Conservation (phyloP, 345 rosid genomes). For the Zanthoxylum bungeanum region DNA sequence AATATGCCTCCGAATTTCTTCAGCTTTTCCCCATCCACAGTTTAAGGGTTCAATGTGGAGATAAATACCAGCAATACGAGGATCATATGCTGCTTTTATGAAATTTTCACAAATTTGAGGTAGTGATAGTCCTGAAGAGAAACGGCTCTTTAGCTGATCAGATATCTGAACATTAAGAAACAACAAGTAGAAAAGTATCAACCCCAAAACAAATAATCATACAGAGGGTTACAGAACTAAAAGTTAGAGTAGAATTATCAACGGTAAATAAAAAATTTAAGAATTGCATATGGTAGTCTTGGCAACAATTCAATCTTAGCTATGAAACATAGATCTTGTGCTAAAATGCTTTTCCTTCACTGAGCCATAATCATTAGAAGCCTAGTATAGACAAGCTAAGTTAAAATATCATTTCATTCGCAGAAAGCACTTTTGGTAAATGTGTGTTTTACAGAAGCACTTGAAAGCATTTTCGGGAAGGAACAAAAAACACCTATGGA, state of each 20-base stretch:
- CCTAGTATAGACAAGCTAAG: background rate
- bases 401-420: background rate
- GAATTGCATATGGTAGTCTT: background rate
- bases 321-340: background rate
- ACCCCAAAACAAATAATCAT: background rate
- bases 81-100: slow-evolving; percentile 86
- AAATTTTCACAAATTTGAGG: slow-evolving; percentile 91
- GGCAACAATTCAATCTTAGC: background rate
- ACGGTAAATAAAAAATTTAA: background rate
- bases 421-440: background rate
- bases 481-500: background rate
- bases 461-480: background rate
- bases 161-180: slow-evolving; percentile 59
- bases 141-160: slow-evolving; percentile 93
- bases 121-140: slow-evolving; percentile 76
- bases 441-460: background rate
- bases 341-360: background rate
- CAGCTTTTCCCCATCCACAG: slow-evolving; percentile 97
- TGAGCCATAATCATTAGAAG: background rate
- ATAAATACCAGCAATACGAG: slow-evolving; percentile 85
- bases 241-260: background rate
- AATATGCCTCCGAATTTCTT: slow-evolving; percentile 84
- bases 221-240: background rate
- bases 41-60: slow-evolving; percentile 79
- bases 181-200: slow-evolving; percentile 3